Evolutionary conservation across 441 rosid genomes (phyloP), one percentile per base, ranked within the genome.

Genomic region (Jatropha podagrica): DNA sequence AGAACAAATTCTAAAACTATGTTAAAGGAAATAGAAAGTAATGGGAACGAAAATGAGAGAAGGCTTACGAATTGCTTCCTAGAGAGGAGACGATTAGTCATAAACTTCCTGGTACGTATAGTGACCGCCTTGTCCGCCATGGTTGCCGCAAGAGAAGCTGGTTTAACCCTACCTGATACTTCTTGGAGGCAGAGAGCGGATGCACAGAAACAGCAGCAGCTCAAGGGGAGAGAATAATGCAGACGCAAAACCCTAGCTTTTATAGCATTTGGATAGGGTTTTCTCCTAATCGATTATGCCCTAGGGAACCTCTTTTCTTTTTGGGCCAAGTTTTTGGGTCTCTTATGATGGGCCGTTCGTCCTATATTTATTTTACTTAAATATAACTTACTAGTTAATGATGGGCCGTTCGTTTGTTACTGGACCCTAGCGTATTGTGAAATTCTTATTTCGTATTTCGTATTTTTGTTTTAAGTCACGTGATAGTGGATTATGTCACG

Each of bases 51-150:
- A 64, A 27, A 18, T 3, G 27, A 41, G 23, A 40, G 26, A n/a
- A 8, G 59, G 72, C 97, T 85, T 78, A 92, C 98, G 68, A 92
- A 94, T 80, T 94, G 97, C 89, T 94, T 92, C 85, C 97, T 88
- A 62, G 96, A 84, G 51, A 92, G 97, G 55, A 94, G 95, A 70
- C 97, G 85, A 81, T 94, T 94, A 41, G 98, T 92, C 97, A 92
- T 92, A 83, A 94, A 92, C 85, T 92, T 94, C 74, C 98, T 83
- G 48, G 95, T 92, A 38, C 96, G 85, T 38, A 94, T 88, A 0
- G 96, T 94, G 5, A 90, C 92, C 18, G 95, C 97, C 87, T 94
- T 92, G 72, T 94, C 97, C 76, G 96, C 88, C 98, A 94, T 94
- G 70, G 75, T 76, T 81, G 60, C 74, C 14, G 75, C 63, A 13